Base-by-base conservation (phyloP, 768 basidiomycete species). In the Mycena alexandri region DNA sequence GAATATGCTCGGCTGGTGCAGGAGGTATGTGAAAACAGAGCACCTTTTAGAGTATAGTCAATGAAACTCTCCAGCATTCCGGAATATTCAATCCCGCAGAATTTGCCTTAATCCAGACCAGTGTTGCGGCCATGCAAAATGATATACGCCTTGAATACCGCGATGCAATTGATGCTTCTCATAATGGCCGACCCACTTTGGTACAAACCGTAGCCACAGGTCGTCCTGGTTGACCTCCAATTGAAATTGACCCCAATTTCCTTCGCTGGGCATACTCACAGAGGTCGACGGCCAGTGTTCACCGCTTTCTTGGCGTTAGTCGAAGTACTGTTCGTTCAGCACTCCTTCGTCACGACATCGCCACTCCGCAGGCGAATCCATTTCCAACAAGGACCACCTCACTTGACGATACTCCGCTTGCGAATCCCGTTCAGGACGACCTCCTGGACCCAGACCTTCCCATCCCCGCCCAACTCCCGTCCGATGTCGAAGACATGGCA, bases 181-280 rank as follows among this genome's bases (percentile, higher is more conserved):
- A 65, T 43, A 24, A 65, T 25, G 64, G 57, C 1, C 17, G 21
- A 5, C 64, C 64, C 3, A 53, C 43, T 3, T 16, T 65, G 7
- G 47, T 61, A 1, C 34, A 65, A 21, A 46, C 22, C 0, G 33
- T 59, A 5, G 41, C 29, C 11, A 71, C 73, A 21, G 71, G 71
- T 5, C 22, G 41, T 7, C 67, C 36, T 38, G 78, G 79, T 1
- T 70, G 74, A 3, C 79, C 79, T 1, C 54, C 72, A 7, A 68
- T 77, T 5, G 66, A 74, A 11, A 78, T 79, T 24, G 73, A 80
- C 41, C 70, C 65, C 4, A 55, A 70, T 5, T 71, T 79, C 43
- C 71, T 79, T 2, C 29, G 61, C n/a, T 53, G 65, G 54, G 73
- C 74, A 1, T 54, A 75, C 2, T 51, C 68, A 1, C 67, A 77